Percentiles rank a stretch among this genome's conserved stretches.
Conservation (phyloP, 306 rosid species). For the Delonix regia region DNA sequence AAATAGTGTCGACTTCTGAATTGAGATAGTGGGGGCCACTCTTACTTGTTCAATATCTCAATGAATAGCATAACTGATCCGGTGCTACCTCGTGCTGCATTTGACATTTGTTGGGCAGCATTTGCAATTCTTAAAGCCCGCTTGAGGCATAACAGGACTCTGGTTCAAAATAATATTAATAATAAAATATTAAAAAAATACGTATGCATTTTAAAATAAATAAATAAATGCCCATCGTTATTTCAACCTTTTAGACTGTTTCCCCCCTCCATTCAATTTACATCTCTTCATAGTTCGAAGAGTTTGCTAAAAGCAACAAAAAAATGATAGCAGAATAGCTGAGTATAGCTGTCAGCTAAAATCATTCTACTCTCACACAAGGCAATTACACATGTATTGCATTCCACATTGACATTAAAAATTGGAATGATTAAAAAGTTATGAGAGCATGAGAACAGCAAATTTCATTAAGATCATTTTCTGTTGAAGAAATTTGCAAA, state of each 20-base stretch:
- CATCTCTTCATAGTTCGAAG: background rate
- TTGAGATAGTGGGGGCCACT: background rate
- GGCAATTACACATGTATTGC: background rate
- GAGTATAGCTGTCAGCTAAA: background rate
- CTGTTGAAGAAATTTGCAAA: background rate
- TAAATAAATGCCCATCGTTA: background rate
- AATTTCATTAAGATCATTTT: background rate
- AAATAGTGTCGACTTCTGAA: background rate
- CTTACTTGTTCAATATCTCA: slow-evolving; percentile 95
- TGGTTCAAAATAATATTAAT: slow-evolving; percentile 31
- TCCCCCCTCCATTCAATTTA: background rate
- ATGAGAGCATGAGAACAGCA: background rate
- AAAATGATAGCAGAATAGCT: background rate
- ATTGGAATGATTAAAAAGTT: background rate
- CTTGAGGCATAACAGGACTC: slow-evolving; percentile 93
- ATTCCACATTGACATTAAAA: background rate
- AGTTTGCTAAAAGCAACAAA: background rate
- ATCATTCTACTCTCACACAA: background rate
- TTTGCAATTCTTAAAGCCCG: slow-evolving; percentile 96
- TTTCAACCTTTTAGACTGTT: background rate
- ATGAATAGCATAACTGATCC: slow-evolving; percentile 93
- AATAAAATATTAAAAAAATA: background rate
- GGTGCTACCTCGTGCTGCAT: slow-evolving; percentile 76
- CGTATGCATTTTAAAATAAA: background rate
- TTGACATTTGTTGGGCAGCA: slow-evolving; percentile 95